phyloP scores from a whole-genome alignment of 192 early-diverging fungal species.

The Rhizophagus clarus region DNA sequence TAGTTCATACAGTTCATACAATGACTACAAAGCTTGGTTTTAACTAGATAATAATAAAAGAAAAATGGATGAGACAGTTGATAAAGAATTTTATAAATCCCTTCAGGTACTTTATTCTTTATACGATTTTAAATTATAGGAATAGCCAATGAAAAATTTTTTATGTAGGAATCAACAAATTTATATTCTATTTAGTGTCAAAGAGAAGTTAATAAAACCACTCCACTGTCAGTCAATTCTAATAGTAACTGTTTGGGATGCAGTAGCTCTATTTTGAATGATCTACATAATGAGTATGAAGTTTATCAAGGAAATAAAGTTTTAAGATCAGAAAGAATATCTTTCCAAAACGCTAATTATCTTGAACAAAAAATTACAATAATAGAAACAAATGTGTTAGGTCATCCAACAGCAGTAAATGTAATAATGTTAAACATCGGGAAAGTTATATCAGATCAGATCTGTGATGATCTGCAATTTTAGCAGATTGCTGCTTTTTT shows the following conservation, averaged over 20 bases:
- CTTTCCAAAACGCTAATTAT: slow-evolving; percentile 25
- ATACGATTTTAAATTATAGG: no score
- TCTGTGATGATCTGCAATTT: no score
- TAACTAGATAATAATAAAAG: no score
- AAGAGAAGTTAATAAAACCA: slow-evolving; percentile 1
- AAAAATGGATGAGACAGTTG: no score
- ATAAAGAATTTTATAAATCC: no score
- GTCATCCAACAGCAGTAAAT: slow-evolving; percentile 28
- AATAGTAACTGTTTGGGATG: no score
- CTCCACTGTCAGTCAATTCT: slow-evolving; percentile 8
- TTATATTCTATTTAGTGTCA: neutral
- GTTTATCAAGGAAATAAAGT: slow-evolving; percentile 26
- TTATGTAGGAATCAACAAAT: slow-evolving; percentile 9
- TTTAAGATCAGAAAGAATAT: slow-evolving; percentile 29
- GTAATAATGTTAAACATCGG: slow-evolving; percentile 21
- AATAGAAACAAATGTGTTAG: neutral
- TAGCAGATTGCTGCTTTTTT: no score
- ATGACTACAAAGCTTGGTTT: no score
- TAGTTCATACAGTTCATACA: no score
- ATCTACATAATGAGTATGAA: slow-evolving; percentile 30
- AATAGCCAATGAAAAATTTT: slow-evolving; percentile 19
- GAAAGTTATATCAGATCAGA: no score
- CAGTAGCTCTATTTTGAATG: slow-evolving; percentile 25
- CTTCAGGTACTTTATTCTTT: no score
- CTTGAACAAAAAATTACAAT: slow-evolving; percentile 8